phyloP scores from a whole-genome alignment of 2,329 filamentous ascomycete genomes.

The Thyridium curvatum region DNA sequence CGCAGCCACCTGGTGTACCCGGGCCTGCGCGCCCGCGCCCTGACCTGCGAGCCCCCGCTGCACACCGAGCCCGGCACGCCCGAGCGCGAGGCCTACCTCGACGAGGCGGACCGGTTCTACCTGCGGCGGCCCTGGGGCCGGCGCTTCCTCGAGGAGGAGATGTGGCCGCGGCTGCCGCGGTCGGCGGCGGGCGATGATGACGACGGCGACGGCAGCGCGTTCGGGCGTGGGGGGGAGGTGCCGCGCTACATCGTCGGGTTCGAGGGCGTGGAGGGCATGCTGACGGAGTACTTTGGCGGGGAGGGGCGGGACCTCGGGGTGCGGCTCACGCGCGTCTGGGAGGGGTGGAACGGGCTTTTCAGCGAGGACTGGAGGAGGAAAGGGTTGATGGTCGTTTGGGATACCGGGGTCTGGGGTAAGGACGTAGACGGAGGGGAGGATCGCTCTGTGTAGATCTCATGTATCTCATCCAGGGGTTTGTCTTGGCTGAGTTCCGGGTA shows the following conservation, averaged over 20 bases:
- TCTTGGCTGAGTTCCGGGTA: too few relatives aligned
- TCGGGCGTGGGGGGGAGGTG: conserved; percentile 22
- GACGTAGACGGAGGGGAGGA: not conserved
- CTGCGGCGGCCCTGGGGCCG: conserved; percentile 26
- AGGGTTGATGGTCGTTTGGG: conserved; percentile 56
- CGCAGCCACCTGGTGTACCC: conserved; percentile 78
- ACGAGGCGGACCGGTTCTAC: conserved; percentile 93
- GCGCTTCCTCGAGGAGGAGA: conserved; percentile 47
- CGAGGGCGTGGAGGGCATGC: conserved; percentile 44
- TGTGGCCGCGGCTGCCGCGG: conserved; percentile 31
- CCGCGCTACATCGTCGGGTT: conserved; percentile 57
- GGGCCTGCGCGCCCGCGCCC: conserved; percentile 69
- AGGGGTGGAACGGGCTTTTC: conserved; percentile 53
- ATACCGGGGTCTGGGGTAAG: conserved; percentile 32
- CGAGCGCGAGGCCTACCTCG: conserved; percentile 64
- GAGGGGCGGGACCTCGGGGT: conserved; percentile 34
- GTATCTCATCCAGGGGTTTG: not conserved
- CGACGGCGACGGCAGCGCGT: not conserved
- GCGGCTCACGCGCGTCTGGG: conserved; percentile 44
- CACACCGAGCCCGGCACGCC: conserved; percentile 50
- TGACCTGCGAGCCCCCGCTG: conserved; percentile 87
- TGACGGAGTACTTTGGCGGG: conserved; percentile 36
- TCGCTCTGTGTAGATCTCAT: not conserved
- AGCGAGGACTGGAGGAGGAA: conserved; percentile 54
- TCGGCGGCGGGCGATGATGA: not conserved